Conservation (phyloP, 1,284 basidiomycete genomes). For the Ustilago lituana region DNA sequence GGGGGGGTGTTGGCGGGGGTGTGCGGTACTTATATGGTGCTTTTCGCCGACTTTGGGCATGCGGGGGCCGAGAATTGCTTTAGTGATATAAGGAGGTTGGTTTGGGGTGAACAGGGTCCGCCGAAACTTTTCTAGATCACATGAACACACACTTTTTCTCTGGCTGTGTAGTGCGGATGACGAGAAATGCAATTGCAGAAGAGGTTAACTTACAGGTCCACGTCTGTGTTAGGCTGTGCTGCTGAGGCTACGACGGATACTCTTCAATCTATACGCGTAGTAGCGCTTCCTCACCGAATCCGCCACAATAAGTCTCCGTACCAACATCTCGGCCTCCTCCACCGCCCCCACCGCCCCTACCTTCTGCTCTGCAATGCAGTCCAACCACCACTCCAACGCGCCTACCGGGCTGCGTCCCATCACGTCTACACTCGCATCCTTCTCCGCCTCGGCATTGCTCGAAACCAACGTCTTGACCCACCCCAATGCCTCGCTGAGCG, state of each 20-base stretch:
- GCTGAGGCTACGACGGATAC: constrained; percentile 5
- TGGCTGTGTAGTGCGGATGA: too few species aligned
- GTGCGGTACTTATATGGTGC: constrained; percentile 26
- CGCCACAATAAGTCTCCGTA: constrained; percentile 33
- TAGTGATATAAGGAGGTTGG: constrained; percentile 7
- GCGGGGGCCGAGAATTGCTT: constrained; percentile 24
- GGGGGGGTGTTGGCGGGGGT: constrained; percentile 16
- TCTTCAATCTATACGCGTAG: constrained; percentile 41
- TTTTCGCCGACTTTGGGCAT: constrained; percentile 38
- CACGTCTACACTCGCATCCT: constrained; percentile 37
- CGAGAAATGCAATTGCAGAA: too few species aligned
- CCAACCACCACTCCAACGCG: constrained; percentile 62
- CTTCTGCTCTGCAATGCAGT: constrained; percentile 18
- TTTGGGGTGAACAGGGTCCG: constrained; percentile 30
- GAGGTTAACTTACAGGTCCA: too few species aligned
- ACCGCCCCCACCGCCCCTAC: not conserved
- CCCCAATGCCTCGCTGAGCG: not conserved
- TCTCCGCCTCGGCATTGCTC: constrained; percentile 25
- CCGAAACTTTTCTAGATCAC: constrained; percentile 32
- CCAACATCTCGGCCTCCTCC: constrained; percentile 22
- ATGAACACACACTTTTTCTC: too few species aligned
- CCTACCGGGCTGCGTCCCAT: constrained; percentile 25
- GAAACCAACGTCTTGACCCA: constrained; percentile 29
- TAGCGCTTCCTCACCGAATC: constrained; percentile 49
- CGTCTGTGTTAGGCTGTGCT: not conserved